A percentile compares a stretch with the other conserved stretches of the same genome.
Evolutionary conservation across 768 basidiomycete species (phyloP).

Genomic region (Leccinum pellstonianum): DNA sequence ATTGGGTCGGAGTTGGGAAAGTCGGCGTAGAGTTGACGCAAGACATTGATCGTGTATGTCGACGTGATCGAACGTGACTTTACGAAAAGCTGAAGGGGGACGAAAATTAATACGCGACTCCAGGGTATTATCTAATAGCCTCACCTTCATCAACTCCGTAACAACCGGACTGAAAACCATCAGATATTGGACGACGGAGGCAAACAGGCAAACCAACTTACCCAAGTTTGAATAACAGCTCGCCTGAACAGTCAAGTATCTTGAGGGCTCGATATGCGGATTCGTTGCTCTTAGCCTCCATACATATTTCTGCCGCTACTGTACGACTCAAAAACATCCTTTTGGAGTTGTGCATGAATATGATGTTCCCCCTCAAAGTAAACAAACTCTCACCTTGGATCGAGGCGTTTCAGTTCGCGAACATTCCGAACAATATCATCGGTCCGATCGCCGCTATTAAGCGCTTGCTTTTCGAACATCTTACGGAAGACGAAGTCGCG

Average conservation of each 20-base stretch:
- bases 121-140: neutral
- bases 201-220: constrained; percentile 33
- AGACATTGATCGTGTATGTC: constrained; percentile 44
- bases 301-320: constrained; percentile 79
- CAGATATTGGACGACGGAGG: neutral
- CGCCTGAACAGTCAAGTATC: constrained; percentile 59
- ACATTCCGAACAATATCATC: constrained; percentile 71
- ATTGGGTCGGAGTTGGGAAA: constrained; percentile 60
- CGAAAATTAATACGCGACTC: constrained; percentile 4
- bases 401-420: constrained; percentile 67
- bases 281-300: constrained; percentile 75
- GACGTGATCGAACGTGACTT: constrained; percentile 65
- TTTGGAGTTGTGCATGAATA: constrained; percentile 7
- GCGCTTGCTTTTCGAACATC: constrained; percentile 65
- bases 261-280: constrained; percentile 69
- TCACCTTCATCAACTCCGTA: constrained; percentile 67
- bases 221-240: constrained; percentile 68
- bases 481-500: constrained; percentile 86
- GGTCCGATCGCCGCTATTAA: constrained; percentile 49
- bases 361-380: neutral
- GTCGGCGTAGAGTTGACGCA: constrained; percentile 64
- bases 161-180: constrained; percentile 41
- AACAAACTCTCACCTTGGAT: constrained; percentile 51
- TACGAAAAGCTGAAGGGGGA: constrained; percentile 55
- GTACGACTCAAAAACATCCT: constrained; percentile 84